A percentile compares a stretch with the other conserved stretches of the same genome.
phyloP scores from a whole-genome alignment of 768 basidiomycete species.

The Tremella yokohamensis region DNA sequence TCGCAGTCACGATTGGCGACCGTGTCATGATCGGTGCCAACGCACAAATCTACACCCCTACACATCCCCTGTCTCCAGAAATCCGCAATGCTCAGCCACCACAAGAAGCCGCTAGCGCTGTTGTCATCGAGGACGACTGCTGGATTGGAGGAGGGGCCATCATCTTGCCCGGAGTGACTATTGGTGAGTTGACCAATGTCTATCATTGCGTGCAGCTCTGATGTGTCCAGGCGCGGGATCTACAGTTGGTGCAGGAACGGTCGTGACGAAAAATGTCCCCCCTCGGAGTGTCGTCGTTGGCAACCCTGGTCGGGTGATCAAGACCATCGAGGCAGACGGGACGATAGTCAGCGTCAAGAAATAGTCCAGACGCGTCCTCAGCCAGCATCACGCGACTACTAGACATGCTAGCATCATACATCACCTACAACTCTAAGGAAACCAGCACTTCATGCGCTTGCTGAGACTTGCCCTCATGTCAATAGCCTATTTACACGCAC shows the following conservation, averaged over 20 bases:
- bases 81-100: conserved; percentile 43
- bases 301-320: conserved; percentile 50
- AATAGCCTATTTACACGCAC: too few relatives aligned
- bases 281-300: conserved; percentile 47
- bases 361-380: too few relatives aligned
- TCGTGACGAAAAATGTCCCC: conserved; percentile 17
- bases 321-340: conserved; percentile 42
- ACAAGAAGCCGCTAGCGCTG: conserved; percentile 45
- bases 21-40: conserved; percentile 49
- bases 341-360: conserved; percentile 1
- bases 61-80: conserved; percentile 43
- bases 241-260: conserved; percentile 44
- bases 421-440: too few relatives aligned
- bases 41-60: conserved; percentile 39
- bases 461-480: too few relatives aligned
- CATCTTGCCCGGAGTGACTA: conserved; percentile 45
- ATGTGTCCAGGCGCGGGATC: conserved; percentile 20
- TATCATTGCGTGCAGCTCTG: too few relatives aligned
- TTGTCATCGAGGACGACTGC: conserved; percentile 50
- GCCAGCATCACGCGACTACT: too few relatives aligned
- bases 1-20: conserved; percentile 43
- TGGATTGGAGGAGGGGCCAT: conserved; percentile 51
- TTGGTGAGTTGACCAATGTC: conserved; percentile 26
- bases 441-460: too few relatives aligned
- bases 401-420: too few relatives aligned